A percentile compares a stretch with the other conserved stretches of the same genome.
Evolutionary conservation across 2,329 filamentous ascomycete species (phyloP).

Genomic region (Emergomyces orientalis): DNA sequence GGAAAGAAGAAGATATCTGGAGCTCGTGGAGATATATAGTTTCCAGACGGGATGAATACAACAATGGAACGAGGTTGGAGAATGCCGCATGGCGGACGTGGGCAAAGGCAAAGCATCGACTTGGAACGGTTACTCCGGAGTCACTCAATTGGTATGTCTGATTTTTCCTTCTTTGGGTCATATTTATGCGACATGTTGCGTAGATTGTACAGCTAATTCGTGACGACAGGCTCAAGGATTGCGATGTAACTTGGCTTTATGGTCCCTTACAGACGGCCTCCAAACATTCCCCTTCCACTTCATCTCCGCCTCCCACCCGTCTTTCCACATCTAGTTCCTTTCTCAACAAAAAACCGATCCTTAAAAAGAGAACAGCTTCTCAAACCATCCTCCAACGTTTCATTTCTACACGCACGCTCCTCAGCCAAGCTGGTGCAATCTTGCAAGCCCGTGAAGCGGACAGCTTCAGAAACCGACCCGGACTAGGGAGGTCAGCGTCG

Average conservation of each 20-base stretch:
- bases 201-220: conserved; percentile 10
- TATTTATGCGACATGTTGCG: neutral
- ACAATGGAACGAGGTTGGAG: conserved; percentile 72
- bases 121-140: conserved; percentile 83
- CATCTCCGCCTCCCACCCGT: conserved; percentile 44
- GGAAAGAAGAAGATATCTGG: conserved; percentile 95
- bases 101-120: conserved; percentile 81
- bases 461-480: conserved; percentile 44
- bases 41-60: conserved; percentile 66
- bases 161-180: neutral
- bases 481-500: conserved; percentile 54
- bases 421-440: conserved; percentile 81
- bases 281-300: conserved; percentile 41
- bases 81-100: conserved; percentile 97
- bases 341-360: conserved; percentile 72
- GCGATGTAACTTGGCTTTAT: conserved; percentile 95
- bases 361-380: conserved; percentile 95
- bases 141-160: conserved; percentile 72
- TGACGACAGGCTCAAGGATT: conserved; percentile 76
- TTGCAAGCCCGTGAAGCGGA: conserved; percentile 70
- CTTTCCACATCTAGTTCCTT: conserved; percentile 56
- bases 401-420: conserved; percentile 73
- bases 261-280: conserved; percentile 74
- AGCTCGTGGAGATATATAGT: conserved; percentile 92
- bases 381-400: conserved; percentile 90